Base-by-base conservation (phyloP, 106 monocot genomes). In the Amphibolis antarctica region DNA sequence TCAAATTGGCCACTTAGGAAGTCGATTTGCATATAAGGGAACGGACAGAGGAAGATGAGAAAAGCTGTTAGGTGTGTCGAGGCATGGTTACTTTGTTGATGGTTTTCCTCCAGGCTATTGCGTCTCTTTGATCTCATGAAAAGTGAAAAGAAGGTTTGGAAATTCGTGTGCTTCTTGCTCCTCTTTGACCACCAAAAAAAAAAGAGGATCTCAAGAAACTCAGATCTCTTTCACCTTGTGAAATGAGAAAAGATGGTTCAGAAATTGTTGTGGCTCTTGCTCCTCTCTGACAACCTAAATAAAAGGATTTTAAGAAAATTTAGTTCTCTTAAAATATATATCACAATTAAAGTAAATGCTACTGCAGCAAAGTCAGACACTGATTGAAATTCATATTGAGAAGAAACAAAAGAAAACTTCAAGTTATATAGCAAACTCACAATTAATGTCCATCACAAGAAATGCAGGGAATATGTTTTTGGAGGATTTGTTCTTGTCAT, bases 241-340 rank as follows among this genome's bases (percentile, higher is more conserved):
- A 44, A 62, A 62, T 62, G 62, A 44, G 44, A 62, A 62, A 17
- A 62, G 18, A 62, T 62, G 62, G 23, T 62, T 62, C 10, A 62
- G 62, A 45, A 62, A 62, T 21, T 62, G 15, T 23, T 19, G 5
- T 62, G 62, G 62, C 44, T 62, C 62, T 44, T 62, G 5, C 26
- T 62, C 62, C 42, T 67, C 55, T 42, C 18, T 17, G 43, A 56
- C 29, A 23, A 67, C 67, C 66, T 66, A 44, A 4, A 46, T 2
- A 62, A 29, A 58, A 28, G 21, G 25, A 59, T 14, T 7, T 23
- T 12, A 29, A 29, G 1, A 14, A 19, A 53, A 53, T 28, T 30
- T 13, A 0, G 25, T 29, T 12, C 0, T 24, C 12, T 12, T 29
- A 55, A 1, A 21, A 55, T 55, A 10, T 1, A 9, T 9, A 23